Base-by-base conservation (phyloP, 148 eudicot species). In the Vaccinium vitisidaea region DNA sequence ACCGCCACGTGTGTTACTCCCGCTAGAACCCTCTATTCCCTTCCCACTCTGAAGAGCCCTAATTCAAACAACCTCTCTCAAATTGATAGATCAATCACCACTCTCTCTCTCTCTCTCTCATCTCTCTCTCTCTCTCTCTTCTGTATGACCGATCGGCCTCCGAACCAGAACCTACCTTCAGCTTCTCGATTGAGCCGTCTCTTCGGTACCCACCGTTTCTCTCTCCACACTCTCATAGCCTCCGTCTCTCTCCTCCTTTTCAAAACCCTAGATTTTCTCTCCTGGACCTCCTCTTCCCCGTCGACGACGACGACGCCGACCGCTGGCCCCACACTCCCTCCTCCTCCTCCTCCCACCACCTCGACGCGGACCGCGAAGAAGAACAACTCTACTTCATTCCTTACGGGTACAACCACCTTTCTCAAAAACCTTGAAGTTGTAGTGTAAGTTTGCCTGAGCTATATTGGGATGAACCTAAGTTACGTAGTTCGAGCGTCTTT, bases 341-440 rank as follows among this genome's bases (percentile, higher is more conserved):
- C 69, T 46, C 10, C 84, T 65, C 2, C 70, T 85, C 30, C 84
- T 15, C 80, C 14, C 79, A 84, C 84, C 84, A 80, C 81, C 81
- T 80, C 39, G 86, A 86, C 67, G 6, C 43, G 25, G 65, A 30
- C 52, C 2, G 16, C 39, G 1, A 27, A 36, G 74, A 27, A 27
- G 93, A 92, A 61, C 86, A 88, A 56, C 85, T 92, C 75, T 93
- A 86, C 87, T 82, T 93, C 43, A 93, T 92, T 27, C 82, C 90
- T 50, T 83, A 77, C 85, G 70, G 86, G 94, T 92, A 67, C 30
- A 13, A 65, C 32, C 13, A 14, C 49, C 16, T 39, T 39, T 39
- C 43, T 39, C 43, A 39, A 39, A 39, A 39, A 39, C 43, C 43
- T 39, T 39, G 0, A 39, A 39, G 43, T 39, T 39, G 43, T 39